Evolutionary conservation across 139 green algal genomes (phyloP).

Genomic region (Diplosphaera chodatii): DNA sequence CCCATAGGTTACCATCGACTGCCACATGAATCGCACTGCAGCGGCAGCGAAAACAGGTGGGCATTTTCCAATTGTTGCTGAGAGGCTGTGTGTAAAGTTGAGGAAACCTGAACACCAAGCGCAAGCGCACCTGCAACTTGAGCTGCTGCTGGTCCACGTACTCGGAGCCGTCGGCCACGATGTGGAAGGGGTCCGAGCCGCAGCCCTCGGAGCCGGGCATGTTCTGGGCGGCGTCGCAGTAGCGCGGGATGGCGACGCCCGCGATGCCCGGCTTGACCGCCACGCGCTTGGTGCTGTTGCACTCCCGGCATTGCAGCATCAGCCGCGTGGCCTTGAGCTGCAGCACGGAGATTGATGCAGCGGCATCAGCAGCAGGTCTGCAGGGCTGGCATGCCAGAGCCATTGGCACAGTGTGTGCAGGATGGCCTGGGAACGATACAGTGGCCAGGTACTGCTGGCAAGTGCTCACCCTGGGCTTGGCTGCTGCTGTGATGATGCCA

Average conservation of each 20-base stretch:
- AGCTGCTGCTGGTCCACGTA: slow-evolving; percentile 97
- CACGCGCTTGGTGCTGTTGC: slow-evolving; percentile 57
- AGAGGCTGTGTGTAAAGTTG: too few relatives aligned
- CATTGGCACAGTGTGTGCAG: too few relatives aligned
- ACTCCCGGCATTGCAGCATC: slow-evolving; percentile 83
- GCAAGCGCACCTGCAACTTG: slow-evolving; percentile 81
- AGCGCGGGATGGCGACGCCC: slow-evolving; percentile 67
- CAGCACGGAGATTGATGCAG: too few relatives aligned
- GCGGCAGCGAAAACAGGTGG: too few relatives aligned
- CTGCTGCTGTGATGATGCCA: slow-evolving; percentile 91
- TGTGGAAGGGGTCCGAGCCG: slow-evolving; percentile 70
- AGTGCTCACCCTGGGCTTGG: slow-evolving; percentile 63
- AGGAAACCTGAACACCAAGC: too few relatives aligned
- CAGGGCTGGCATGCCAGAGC: too few relatives aligned
- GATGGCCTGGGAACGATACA: too few relatives aligned
- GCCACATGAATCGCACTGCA: too few relatives aligned
- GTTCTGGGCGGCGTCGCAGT: slow-evolving; percentile 38
- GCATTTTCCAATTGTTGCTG: too few relatives aligned
- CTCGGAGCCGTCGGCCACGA: slow-evolving; percentile 65
- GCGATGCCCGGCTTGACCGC: slow-evolving; percentile 78
- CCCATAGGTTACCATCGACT: too few relatives aligned
- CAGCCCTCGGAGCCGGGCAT: slow-evolving; percentile 40
- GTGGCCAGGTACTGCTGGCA: neutral
- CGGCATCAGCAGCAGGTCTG: too few relatives aligned
- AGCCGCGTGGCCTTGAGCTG: slow-evolving; percentile 91